These are phyloP conservation scores for Leccinum broughii DNA, from an alignment of 768 basidiomycete genomes.

Conservation along the genomic window DNA sequence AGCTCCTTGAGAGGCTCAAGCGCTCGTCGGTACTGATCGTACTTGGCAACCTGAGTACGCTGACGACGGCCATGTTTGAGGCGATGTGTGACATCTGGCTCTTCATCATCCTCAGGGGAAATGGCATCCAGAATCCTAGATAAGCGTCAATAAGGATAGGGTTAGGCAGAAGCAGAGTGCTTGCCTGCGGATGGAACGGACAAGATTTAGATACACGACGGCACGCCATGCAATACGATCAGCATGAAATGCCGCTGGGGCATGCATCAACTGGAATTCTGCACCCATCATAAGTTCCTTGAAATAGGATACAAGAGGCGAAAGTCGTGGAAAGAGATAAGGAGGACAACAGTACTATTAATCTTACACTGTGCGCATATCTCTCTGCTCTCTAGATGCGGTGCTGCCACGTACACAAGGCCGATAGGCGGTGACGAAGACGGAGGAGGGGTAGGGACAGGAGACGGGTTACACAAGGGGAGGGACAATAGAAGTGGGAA, in stretches of 20 bases:
- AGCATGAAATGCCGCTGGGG: constrained; percentile 72
- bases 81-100: constrained; percentile 53
- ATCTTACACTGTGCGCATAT: constrained; percentile 5
- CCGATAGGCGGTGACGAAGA: background rate
- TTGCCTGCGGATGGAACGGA: constrained; percentile 76
- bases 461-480: background rate
- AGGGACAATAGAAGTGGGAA: constrained; percentile 8
- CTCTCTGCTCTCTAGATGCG: constrained; percentile 2
- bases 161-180: constrained; percentile 21
- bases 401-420: constrained; percentile 2
- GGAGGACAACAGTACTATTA: constrained; percentile 5
- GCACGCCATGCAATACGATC: constrained; percentile 86
- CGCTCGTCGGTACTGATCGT: constrained; percentile 58
- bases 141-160: constrained; percentile 1
- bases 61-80: constrained; percentile 41
- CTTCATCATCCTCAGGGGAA: constrained; percentile 63
- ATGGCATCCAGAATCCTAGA: constrained; percentile 73
- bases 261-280: constrained; percentile 86
- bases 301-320: constrained; percentile 1
- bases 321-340: constrained; percentile 1
- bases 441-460: background rate
- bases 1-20: constrained; percentile 71
- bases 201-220: constrained; percentile 86
- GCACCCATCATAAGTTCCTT: constrained; percentile 25
- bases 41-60: constrained; percentile 52